Conservation (phyloP, 2,329 filamentous ascomycete species). For the Cladosporium sp. region DNA sequence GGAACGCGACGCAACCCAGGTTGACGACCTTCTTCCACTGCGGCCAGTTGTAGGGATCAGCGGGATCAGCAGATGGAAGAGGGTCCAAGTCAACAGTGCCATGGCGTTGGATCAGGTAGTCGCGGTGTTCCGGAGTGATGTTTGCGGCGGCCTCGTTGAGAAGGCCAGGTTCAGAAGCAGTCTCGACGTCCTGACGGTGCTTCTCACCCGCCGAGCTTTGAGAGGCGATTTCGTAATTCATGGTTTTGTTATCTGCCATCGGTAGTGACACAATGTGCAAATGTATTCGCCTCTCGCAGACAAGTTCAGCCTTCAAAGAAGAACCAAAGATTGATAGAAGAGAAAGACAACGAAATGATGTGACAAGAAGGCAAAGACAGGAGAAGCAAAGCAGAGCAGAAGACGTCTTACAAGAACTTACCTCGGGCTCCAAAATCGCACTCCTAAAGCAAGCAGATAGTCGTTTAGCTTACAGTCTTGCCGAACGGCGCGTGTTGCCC, state of each 20-base stretch:
- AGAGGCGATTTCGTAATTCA: constrained; percentile 8
- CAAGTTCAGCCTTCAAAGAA: not conserved
- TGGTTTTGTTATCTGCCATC: not conserved
- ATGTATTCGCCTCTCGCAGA: not conserved
- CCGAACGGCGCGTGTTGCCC: not conserved
- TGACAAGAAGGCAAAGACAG: not conserved
- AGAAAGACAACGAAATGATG: not conserved
- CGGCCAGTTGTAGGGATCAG: constrained; percentile 56
- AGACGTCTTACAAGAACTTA: constrained; percentile 7
- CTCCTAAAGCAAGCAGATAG: constrained; percentile 8
- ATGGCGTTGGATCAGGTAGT: constrained; percentile 51
- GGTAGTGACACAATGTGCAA: not conserved
- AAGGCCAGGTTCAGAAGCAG: not conserved
- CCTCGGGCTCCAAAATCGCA: constrained; percentile 1
- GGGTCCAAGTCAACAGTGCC: constrained; percentile 53
- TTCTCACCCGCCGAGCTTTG: constrained; percentile 8
- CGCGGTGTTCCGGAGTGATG: constrained; percentile 42
- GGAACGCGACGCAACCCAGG: constrained; percentile 49
- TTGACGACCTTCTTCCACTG: constrained; percentile 49
- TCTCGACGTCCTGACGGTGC: not conserved
- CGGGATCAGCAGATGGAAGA: constrained; percentile 46
- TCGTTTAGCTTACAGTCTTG: constrained; percentile 3
- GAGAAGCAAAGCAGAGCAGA: constrained; percentile 1
- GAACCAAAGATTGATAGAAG: not conserved
- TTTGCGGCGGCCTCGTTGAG: constrained; percentile 24